Conservation (phyloP, 768 basidiomycete genomes). For the Agaricus subrufescens region DNA sequence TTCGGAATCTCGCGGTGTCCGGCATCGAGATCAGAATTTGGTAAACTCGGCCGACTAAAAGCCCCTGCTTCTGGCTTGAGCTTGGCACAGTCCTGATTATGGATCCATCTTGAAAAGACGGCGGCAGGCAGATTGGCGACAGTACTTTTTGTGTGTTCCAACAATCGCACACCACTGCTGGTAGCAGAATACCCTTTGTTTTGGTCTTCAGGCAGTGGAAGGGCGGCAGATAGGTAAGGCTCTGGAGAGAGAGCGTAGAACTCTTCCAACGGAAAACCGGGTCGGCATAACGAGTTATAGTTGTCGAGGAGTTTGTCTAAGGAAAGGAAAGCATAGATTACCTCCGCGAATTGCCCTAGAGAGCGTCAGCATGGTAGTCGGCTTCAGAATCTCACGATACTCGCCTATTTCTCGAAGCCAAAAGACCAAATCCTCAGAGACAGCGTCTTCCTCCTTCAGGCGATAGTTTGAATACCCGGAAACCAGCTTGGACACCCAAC, state of each 20-base stretch:
- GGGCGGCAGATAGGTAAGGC: background rate
- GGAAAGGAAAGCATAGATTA: conserved; percentile 40
- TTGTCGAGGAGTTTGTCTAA: conserved; percentile 39
- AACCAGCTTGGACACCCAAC: conserved; percentile 44
- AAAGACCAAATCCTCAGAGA: conserved; percentile 27
- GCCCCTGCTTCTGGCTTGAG: background rate
- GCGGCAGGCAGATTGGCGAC: conserved; percentile 42
- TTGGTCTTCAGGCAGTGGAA: conserved; percentile 15
- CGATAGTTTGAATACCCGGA: conserved; percentile 40
- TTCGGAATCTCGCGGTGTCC: background rate
- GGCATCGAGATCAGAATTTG: background rate
- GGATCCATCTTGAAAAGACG: conserved; percentile 26
- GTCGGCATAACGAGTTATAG: conserved; percentile 29
- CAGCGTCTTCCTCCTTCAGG: conserved; percentile 37
- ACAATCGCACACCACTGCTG: conserved; percentile 1
- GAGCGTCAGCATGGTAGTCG: background rate
- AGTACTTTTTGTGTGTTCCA: conserved; percentile 30
- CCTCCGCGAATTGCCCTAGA: conserved; percentile 52
- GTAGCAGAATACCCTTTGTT: conserved; percentile 22
- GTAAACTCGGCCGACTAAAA: background rate
- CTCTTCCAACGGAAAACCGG: conserved; percentile 47
- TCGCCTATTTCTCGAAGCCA: conserved; percentile 42
- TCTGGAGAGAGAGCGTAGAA: conserved; percentile 25
- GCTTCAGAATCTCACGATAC: background rate
- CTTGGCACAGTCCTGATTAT: background rate